Evolutionary conservation across 75 land plant species (phyloP).

Genomic region (Sequoia sempervirens): DNA sequence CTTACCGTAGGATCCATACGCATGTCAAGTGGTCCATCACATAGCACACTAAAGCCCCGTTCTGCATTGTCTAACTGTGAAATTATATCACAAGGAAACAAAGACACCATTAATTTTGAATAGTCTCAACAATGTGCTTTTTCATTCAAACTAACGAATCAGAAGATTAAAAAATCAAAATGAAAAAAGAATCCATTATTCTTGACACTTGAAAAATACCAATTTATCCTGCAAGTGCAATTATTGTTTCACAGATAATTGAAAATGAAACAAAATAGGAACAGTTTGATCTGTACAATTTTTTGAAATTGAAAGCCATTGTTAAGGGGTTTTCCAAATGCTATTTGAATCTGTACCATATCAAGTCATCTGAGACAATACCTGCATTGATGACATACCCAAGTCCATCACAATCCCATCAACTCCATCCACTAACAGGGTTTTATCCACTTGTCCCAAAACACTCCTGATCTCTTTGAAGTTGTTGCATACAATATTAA

Average conservation of each 20-base stretch:
- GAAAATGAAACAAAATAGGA: neutral
- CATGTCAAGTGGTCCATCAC: constrained; percentile 95
- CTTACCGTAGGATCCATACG: constrained; percentile 90
- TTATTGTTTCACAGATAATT: neutral
- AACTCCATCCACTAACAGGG: constrained; percentile 44
- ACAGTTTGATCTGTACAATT: neutral
- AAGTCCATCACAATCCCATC: constrained; percentile 97
- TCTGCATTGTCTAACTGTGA: constrained; percentile 70
- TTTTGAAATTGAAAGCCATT: neutral
- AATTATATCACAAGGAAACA: neutral
- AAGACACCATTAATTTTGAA: neutral
- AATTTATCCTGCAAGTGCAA: neutral
- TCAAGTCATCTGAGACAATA: constrained; percentile 11
- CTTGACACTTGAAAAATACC: neutral
- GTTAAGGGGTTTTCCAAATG: neutral
- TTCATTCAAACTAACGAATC: neutral
- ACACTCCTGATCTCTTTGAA: constrained; percentile 63
- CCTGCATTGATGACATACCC: constrained; percentile 99
- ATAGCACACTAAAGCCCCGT: constrained; percentile 86
- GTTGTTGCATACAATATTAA: constrained; percentile 44
- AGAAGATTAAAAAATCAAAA: neutral
- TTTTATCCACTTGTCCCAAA: constrained; percentile 41
- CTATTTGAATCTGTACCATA: neutral
- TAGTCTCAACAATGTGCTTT: neutral
- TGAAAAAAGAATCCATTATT: neutral